Conservation (phyloP, 106 monocot species). For the Acorus gramineus region DNA sequence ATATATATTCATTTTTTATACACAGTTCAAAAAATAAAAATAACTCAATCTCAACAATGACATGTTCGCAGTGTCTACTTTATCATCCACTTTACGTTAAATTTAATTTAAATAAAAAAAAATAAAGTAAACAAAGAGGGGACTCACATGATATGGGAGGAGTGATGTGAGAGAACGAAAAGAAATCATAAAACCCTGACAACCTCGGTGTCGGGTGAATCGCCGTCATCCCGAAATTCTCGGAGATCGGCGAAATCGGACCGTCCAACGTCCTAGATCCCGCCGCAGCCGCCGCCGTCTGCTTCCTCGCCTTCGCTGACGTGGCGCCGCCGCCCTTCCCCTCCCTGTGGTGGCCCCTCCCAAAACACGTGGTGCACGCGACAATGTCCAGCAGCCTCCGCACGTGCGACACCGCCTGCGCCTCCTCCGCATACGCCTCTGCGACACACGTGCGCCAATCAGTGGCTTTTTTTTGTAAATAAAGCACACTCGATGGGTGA, state of each 20-base stretch:
- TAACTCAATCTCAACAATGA: not conserved
- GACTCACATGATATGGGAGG: conserved; percentile 62
- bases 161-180: conserved; percentile 65
- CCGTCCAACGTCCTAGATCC: conserved; percentile 6
- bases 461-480: conserved; percentile 47
- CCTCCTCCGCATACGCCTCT: conserved; percentile 56
- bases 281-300: not conserved
- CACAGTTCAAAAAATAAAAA: not conserved
- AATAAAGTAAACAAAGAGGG: not conserved
- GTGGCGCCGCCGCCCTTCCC: not conserved
- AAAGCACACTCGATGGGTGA: conserved; percentile 62
- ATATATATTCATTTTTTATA: no score
- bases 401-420: conserved; percentile 52
- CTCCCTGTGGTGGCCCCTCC: conserved; percentile 17
- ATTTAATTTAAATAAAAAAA: not conserved
- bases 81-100: no score
- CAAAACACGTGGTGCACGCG: conserved; percentile 68
- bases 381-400: conserved; percentile 81
- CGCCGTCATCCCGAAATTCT: conserved; percentile 87
- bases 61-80: no score
- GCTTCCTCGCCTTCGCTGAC: conserved; percentile 10
- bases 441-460: not conserved
- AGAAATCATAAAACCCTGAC: conserved; percentile 89
- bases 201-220: conserved; percentile 81
- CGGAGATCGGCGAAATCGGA: conserved; percentile 66